These are phyloP conservation scores for Syzygium syzygioides DNA, from an alignment of 441 rosid species.

Conservation along the genomic window DNA sequence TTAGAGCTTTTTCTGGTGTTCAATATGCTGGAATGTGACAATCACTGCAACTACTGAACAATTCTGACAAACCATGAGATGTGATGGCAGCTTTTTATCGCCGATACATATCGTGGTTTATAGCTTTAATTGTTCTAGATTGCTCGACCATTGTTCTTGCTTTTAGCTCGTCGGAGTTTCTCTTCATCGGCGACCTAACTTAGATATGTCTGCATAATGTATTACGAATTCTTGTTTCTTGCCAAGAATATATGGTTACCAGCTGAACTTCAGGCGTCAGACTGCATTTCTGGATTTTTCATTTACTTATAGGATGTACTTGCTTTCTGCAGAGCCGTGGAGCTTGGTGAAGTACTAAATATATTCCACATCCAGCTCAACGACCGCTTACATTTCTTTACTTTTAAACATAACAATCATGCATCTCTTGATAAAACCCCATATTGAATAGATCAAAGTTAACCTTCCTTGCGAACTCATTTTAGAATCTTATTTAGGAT, in stretches of 20 bases:
- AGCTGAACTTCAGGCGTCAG: neutral
- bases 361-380: neutral
- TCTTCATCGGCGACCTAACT: neutral
- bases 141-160: neutral
- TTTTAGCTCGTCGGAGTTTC: neutral
- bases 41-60: neutral
- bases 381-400: neutral
- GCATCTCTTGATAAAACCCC: neutral
- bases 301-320: neutral
- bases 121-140: neutral
- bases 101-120: neutral
- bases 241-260: neutral
- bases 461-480: neutral
- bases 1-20: neutral
- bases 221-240: neutral
- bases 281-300: neutral
- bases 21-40: neutral
- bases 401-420: neutral
- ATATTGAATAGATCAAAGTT: neutral
- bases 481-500: no score
- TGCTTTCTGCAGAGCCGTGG: neutral
- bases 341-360: neutral
- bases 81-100: neutral
- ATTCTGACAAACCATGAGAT: neutral
- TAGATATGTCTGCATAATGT: neutral